A percentile compares a stretch with the other conserved stretches of the same genome.
phyloP scores from a whole-genome alignment of 2,329 filamentous ascomycete species.

The Trichoderma sp. region DNA sequence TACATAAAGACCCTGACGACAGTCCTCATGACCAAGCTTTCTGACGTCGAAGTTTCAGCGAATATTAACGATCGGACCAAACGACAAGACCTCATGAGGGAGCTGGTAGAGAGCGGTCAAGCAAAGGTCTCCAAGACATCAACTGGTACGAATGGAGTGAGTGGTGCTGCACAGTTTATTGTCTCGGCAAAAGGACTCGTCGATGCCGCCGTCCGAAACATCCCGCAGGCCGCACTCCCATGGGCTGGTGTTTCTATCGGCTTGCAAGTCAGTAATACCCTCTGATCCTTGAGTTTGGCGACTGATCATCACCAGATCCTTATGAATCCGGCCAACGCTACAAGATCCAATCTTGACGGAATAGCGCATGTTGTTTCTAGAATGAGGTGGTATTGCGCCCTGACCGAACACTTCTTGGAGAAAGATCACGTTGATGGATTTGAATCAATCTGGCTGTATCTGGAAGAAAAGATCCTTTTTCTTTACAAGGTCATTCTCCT shows the following conservation, averaged over 20 bases:
- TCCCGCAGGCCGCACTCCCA: slow-evolving; percentile 40
- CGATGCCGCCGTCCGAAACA: slow-evolving; percentile 31
- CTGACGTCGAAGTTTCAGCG: neutral
- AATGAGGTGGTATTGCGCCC: slow-evolving; percentile 43
- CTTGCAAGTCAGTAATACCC: slow-evolving; percentile 35
- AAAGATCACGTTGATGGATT: slow-evolving; percentile 18
- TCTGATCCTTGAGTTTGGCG: no score
- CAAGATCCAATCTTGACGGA: slow-evolving; percentile 34
- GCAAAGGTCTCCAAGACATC: neutral
- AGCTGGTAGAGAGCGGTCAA: neutral
- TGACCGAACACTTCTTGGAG: slow-evolving; percentile 35
- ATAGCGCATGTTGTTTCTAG: slow-evolving; percentile 37
- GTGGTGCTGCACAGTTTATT: neutral
- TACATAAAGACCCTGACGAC: slow-evolving; percentile 18
- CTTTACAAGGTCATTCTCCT: slow-evolving; percentile 45
- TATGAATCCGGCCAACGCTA: slow-evolving; percentile 34
- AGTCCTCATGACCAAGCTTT: neutral
- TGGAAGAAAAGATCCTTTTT: slow-evolving; percentile 34
- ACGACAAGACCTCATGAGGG: slow-evolving; percentile 5
- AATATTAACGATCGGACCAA: neutral
- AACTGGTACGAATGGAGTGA: neutral
- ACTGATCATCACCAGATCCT: slow-evolving; percentile 33
- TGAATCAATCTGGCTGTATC: no score
- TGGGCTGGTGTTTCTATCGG: slow-evolving; percentile 41
- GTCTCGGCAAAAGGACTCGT: neutral